Evolutionary conservation across 495 filamentous ascomycete species (phyloP).

Genomic region (Cetradonia linearis): DNA sequence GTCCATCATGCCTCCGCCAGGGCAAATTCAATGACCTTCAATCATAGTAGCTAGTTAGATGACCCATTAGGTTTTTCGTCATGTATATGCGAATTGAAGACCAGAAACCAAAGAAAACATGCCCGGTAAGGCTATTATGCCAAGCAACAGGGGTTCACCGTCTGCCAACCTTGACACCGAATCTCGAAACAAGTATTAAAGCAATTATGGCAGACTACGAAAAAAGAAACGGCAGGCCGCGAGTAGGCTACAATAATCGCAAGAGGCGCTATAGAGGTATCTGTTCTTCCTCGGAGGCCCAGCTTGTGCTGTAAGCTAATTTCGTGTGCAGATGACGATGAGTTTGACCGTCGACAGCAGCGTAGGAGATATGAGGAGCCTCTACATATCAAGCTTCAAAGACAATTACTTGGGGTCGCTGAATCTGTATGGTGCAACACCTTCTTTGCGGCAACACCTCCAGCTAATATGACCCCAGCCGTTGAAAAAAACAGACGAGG

Average conservation of each 20-base stretch:
- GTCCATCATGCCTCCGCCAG: too few species aligned
- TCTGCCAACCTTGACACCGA: not conserved
- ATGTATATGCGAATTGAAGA: not conserved
- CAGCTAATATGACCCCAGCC: constrained; percentile 37
- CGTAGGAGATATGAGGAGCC: constrained; percentile 75
- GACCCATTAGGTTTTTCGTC: too few species aligned
- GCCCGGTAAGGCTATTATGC: not conserved
- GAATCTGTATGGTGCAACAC: constrained; percentile 53
- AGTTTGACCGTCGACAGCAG: constrained; percentile 61
- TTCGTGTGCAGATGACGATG: constrained; percentile 55
- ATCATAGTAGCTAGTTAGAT: too few species aligned
- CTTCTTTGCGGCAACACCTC: constrained; percentile 10
- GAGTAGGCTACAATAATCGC: constrained; percentile 51
- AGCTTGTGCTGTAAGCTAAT: constrained; percentile 19
- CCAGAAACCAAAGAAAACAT: not conserved
- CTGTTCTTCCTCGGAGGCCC: not conserved
- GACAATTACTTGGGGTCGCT: constrained; percentile 71
- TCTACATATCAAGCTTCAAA: constrained; percentile 60
- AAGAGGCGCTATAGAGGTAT: constrained; percentile 54
- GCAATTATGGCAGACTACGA: constrained; percentile 63
- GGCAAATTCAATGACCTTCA: too few species aligned
- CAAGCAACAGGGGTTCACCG: not conserved
- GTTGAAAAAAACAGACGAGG: constrained; percentile 69
- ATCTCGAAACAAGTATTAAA: not conserved
- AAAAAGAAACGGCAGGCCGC: constrained; percentile 46